phyloP scores from a whole-genome alignment of 805 yeast genomes.

The Candida xyloterini region DNA sequence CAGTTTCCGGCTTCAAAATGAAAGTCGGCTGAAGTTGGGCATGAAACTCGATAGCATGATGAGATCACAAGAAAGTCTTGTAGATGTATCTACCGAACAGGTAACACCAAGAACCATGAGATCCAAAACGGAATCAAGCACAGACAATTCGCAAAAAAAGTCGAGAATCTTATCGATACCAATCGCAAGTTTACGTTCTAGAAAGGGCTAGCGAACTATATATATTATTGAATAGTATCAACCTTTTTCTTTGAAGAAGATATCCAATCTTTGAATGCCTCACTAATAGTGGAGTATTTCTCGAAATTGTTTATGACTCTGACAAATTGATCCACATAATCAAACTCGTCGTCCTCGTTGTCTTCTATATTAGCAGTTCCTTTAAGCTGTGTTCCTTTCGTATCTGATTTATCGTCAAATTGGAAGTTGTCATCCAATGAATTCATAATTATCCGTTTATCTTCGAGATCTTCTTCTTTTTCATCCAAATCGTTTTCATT shows the following conservation, averaged over 20 bases:
- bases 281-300: constrained; percentile 32
- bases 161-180: constrained; percentile 33
- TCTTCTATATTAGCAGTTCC: constrained; percentile 20
- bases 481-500: constrained; percentile 16
- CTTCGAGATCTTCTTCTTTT: constrained; percentile 1
- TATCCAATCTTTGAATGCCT: constrained; percentile 37
- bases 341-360: constrained; percentile 23
- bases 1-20: constrained; percentile 28
- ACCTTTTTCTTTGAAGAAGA: constrained; percentile 17
- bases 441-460: constrained; percentile 20
- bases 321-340: constrained; percentile 33
- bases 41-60: constrained; percentile 26
- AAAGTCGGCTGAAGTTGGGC: constrained; percentile 29
- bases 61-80: constrained; percentile 26
- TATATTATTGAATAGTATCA: constrained; percentile 1
- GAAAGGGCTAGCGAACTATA: constrained; percentile 8
- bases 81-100: constrained; percentile 1
- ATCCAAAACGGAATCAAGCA: constrained; percentile 1
- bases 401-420: constrained; percentile 26
- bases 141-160: constrained; percentile 7
- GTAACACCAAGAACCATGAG: constrained; percentile 1
- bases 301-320: constrained; percentile 35
- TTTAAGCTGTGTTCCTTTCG: constrained; percentile 3
- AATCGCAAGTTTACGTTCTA: constrained; percentile 28
- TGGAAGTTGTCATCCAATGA: constrained; percentile 34